A percentile compares a stretch with the other conserved stretches of the same genome.
Evolutionary conservation across 2,329 filamentous ascomycete species (phyloP).

Genomic region (Gnomoniopsis smithogilvyi): DNA sequence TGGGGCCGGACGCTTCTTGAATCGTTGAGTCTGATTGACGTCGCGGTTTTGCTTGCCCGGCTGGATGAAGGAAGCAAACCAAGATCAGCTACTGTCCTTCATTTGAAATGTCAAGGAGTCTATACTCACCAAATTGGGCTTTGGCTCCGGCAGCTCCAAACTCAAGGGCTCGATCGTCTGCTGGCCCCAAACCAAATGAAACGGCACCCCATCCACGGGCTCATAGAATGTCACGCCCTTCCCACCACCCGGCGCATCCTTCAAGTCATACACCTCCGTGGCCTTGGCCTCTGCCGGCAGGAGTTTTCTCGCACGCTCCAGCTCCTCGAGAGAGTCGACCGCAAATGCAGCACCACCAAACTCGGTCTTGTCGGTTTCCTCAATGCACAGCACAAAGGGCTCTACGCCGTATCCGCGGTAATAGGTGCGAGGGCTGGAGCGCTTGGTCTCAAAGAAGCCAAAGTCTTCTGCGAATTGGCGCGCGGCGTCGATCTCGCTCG

Average conservation of each 20-base stretch:
- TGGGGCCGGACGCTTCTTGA: conserved; percentile 42
- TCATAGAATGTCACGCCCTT: conserved; percentile 47
- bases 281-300: conserved; percentile 46
- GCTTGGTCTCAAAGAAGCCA: conserved; percentile 39
- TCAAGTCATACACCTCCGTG: conserved; percentile 44
- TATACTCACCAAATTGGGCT: conserved; percentile 39
- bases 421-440: conserved; percentile 45
- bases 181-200: conserved; percentile 58
- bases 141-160: conserved; percentile 36
- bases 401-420: conserved; percentile 60
- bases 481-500: conserved; percentile 39
- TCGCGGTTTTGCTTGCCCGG: conserved; percentile 31
- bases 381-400: conserved; percentile 56
- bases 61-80: background rate
- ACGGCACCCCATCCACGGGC: conserved; percentile 52
- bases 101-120: no score
- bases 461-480: conserved; percentile 45
- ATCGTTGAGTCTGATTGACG: conserved; percentile 45
- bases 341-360: conserved; percentile 58
- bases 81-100: no score
- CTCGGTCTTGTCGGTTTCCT: conserved; percentile 40
- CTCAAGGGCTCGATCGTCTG: conserved; percentile 32
- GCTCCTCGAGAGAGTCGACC: conserved; percentile 53
- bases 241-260: conserved; percentile 51
- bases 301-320: conserved; percentile 44